These are phyloP conservation scores for Neurospora pannonica DNA, from an alignment of 495 filamentous ascomycete species.

Conservation along the genomic window DNA sequence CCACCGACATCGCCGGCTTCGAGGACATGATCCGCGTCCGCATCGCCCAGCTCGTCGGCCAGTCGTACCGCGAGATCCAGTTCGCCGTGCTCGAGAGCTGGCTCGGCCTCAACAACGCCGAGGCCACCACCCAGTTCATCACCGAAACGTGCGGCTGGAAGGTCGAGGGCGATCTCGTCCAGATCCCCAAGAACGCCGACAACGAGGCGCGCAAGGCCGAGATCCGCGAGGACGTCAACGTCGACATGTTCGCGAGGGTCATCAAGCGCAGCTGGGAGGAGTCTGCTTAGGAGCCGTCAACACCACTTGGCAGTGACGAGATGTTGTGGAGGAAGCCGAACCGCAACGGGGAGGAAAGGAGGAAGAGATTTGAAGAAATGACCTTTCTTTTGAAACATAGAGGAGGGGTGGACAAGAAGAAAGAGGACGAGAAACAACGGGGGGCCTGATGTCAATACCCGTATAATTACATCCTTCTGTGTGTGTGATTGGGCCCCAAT, in stretches of 20 bases:
- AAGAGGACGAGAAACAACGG: background rate
- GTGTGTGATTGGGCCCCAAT: constrained; percentile 6
- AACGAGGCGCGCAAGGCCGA: constrained; percentile 97
- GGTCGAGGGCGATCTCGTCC: constrained; percentile 45
- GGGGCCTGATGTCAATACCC: constrained; percentile 3
- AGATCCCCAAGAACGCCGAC: constrained; percentile 87
- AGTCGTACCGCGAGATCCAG: constrained; percentile 77
- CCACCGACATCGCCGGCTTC: constrained; percentile 89
- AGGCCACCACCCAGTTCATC: constrained; percentile 70
- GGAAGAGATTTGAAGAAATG: constrained; percentile 4
- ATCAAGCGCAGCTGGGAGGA: constrained; percentile 87
- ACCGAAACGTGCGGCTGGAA: constrained; percentile 80
- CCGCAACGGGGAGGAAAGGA: constrained; percentile 5
- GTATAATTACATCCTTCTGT: constrained; percentile 7
- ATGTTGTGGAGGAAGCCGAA: background rate
- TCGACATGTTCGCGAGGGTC: constrained; percentile 77
- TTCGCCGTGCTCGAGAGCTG: constrained; percentile 71
- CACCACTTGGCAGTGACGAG: background rate
- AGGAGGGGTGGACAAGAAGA: background rate
- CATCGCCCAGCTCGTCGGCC: constrained; percentile 81
- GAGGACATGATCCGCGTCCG: constrained; percentile 90
- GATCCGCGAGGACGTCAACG: constrained; percentile 90
- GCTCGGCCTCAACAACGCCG: constrained; percentile 68
- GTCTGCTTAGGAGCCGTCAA: constrained; percentile 37
- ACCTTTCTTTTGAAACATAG: background rate